Evolutionary conservation across 805 yeast species (phyloP), one percentile per base, ranked within the genome.

Genomic region (Metschnikowia santaceciliae): DNA sequence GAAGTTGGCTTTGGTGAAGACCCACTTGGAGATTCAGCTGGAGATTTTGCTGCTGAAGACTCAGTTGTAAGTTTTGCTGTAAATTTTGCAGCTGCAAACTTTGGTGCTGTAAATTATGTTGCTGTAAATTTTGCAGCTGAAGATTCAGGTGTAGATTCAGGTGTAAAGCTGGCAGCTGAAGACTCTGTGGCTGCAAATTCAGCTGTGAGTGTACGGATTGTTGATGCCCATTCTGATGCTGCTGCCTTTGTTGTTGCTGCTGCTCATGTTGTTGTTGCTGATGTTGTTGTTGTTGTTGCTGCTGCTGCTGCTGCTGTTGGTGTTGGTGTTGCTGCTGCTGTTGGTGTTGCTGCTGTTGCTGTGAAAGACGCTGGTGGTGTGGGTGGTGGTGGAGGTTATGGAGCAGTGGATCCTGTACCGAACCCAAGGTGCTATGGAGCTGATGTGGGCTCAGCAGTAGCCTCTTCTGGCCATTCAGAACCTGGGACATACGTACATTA

Each of bases 361-460:
- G 51, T 8, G 34, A 47, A 22, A 33, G 32, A 4, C 43, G 53
- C 32, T 55, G 58, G 15, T 50, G 30, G 30, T 26, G 30, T 8
- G 10, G 30, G 11, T 26, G 40, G 15, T 37, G 40, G 10, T 20
- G 58, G 26, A 44, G 50, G 22, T 36, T 49, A 8, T 47, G 51
- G 17, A 49, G 52, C 34, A 51, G 58, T 1, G 46, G 50, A n/a
- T 52, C 53, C 30, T 49, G 51, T 15, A 43, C 44, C 2, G 37
- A 20, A 2, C 32, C 8, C 47, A 48, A 42, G 4, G 42, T 8
- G 20, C 30, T 47, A 1, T 50, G 32, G 33, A 46, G 20, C 33
- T 48, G 51, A 7, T 22, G 42, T 11, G 42, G 32, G 15, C 42
- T 39, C 42, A 39, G 42, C 32, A 23, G 49, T 10, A n/a, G 38